Evolutionary conservation across 2,329 filamentous ascomycete genomes (phyloP).

Genomic region (Leptographium procerum): DNA sequence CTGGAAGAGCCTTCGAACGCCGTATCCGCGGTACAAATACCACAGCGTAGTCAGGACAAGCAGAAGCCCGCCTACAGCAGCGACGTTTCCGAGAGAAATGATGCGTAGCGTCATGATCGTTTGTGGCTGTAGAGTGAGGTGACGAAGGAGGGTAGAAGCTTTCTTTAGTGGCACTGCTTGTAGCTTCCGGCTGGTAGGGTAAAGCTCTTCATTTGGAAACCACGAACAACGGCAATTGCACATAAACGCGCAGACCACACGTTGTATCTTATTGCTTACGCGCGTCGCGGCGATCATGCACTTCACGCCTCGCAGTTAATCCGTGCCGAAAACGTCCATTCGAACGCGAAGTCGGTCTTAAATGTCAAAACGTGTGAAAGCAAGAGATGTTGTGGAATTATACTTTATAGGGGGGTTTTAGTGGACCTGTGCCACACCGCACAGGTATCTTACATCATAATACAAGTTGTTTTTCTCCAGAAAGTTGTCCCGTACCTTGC

Average conservation of each 20-base stretch:
- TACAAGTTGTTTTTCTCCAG: no score
- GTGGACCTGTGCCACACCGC: no score
- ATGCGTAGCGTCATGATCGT: background rate
- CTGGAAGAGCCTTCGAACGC: constrained; percentile 11
- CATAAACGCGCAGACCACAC: background rate
- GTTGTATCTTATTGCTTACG: no score
- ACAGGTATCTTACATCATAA: no score
- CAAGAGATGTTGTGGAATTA: no score
- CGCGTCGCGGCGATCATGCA: no score
- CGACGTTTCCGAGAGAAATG: background rate
- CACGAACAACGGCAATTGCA: background rate
- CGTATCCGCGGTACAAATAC: constrained; percentile 10
- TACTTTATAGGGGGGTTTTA: no score
- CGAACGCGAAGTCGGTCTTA: background rate
- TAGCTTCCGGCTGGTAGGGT: no score
- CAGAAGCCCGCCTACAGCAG: background rate
- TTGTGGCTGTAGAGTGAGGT: background rate
- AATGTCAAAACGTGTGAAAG: no score
- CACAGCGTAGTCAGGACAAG: constrained; percentile 1
- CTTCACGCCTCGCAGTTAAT: background rate
- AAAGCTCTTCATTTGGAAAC: background rate
- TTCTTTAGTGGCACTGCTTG: no score
- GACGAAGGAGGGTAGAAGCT: background rate
- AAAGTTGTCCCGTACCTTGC: no score
- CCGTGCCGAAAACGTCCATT: background rate